These are phyloP conservation scores for Blepharisma japonicum DNA, from an alignment of 73 alveolate species.

Conservation along the genomic window DNA sequence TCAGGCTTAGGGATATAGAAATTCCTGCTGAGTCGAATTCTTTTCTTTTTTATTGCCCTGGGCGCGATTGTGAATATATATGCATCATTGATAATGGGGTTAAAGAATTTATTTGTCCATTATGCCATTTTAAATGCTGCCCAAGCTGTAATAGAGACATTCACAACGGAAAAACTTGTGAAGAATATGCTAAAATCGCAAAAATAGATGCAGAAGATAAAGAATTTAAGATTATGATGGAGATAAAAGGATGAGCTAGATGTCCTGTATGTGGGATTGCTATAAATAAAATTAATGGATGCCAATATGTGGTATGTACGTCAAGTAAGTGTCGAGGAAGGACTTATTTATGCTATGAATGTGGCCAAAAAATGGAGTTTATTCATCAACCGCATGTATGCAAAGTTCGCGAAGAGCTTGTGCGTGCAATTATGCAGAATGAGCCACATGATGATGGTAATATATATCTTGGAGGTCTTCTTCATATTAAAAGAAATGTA, in stretches of 20 bases:
- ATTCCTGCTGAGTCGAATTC: slow-evolving; percentile 5
- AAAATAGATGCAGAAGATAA: background rate
- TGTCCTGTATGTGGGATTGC: slow-evolving; percentile 26
- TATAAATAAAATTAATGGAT: background rate
- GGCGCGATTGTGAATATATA: background rate
- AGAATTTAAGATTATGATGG: background rate
- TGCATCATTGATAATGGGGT: background rate
- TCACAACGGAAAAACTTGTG: slow-evolving; percentile 29
- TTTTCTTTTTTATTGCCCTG: slow-evolving; percentile 12
- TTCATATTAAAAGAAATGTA: no score
- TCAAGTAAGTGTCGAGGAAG: background rate
- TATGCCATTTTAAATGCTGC: slow-evolving; percentile 5
- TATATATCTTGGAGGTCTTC: no score
- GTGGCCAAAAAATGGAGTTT: background rate
- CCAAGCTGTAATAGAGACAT: slow-evolving; percentile 7
- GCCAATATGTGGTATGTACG: slow-evolving; percentile 27
- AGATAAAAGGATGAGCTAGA: background rate
- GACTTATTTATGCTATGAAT: slow-evolving; percentile 28
- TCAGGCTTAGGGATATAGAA: background rate
- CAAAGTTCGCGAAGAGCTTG: background rate
- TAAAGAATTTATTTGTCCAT: slow-evolving; percentile 1
- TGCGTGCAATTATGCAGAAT: no score
- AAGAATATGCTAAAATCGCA: background rate
- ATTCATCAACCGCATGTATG: background rate
- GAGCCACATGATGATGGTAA: no score